Base-by-base conservation (phyloP, 257 asterid genomes). In the Solanum virginianum region DNA sequence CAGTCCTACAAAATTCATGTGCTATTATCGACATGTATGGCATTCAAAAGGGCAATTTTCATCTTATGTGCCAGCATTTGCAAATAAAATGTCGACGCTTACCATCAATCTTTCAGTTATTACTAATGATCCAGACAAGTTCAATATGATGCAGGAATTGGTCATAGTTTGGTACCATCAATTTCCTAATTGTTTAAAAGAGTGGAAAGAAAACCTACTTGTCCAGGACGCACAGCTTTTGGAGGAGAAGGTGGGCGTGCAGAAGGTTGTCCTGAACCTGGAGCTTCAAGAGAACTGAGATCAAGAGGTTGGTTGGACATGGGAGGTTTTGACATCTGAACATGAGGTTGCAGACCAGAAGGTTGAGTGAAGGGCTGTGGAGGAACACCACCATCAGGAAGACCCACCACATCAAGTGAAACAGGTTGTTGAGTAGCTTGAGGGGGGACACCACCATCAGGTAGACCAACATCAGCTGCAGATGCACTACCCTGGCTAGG, bases 191-290 rank as follows among this genome's bases (percentile, higher is more conserved):
- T 16, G 53, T 29, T 53, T 53, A 15, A 45, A 57, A 59, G 51
- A 82, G 49, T 54, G 72, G 57, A 85, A 80, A 80, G 81, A 66
- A 65, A 24, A 87, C 83, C 81, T 87, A 95, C 99, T 95, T 91
- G 98, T 55, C 99, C 99, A 84, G 98, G 99, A 68, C 98, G 99
- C 84, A 95, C 98, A 85, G 98, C 91, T 91, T 86, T 95, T 70
- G 98, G 98, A 84, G 96, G 94, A 90, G 99, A 92, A 91, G 91
- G 89, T 14, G 98, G 86, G 43, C 87, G 95, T 57, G 92, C 92
- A 84, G 91, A 86, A 81, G 90, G 84, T 87, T 88, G 90, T 82
- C 92, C 93, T 71, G 98, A 89, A 70, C 98, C 98, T 26, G 97
- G 91, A 90, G 85, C 91, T 91, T 95, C 99, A 86, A 97, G 98